Base-by-base conservation (phyloP, 768 basidiomycete genomes). In the Austroboletus festivus region DNA sequence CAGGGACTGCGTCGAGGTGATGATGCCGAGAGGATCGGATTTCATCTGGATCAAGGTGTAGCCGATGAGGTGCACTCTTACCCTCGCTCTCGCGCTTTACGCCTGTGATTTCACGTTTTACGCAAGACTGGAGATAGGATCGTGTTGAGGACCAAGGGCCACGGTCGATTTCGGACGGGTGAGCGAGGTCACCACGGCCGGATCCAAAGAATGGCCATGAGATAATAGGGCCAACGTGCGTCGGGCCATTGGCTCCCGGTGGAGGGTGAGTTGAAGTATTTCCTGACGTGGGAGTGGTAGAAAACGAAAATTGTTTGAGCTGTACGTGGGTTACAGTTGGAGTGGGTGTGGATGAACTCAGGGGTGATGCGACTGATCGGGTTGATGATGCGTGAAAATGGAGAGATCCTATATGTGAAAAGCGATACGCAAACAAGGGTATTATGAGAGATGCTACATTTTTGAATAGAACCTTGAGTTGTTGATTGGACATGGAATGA, bases 131-230 rank as follows among this genome's bases (percentile, higher is more conserved):
- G 19, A 89, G 68, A 62, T 93, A 93, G 6, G 71, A 71, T 24
- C 69, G 64, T 3, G 82, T 77, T 5, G 76, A 74, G 3, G 73
- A 49, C 86, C 88, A 92, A 0, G 89, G 90, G 3, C 89, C 89
- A n/a, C 89, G 82, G 57, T 89, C 73, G 30, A 92, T 73, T 55
- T 89, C 86, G 19, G 73, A 68, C 3, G 82, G 83, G 55, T 86
- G 85, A 3, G 66, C 55, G 20, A 89, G 75, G 49, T 87, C 83
- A 26, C 89, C 89, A 34, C 90, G 77, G 54, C 85, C 82, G 4
- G 87, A 85, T 39, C 89, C 89, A 62, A 93, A 93, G 74, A 92
- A 93, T 1, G 89, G 86, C 89, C 90, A 93, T 3, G 89, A 90
- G 42, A 92, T 80, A 58, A 93, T 92, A 8, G 86, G 85, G 4